phyloP scores from a whole-genome alignment of 1,284 basidiomycete genomes.

The Porodaedalea pini region DNA sequence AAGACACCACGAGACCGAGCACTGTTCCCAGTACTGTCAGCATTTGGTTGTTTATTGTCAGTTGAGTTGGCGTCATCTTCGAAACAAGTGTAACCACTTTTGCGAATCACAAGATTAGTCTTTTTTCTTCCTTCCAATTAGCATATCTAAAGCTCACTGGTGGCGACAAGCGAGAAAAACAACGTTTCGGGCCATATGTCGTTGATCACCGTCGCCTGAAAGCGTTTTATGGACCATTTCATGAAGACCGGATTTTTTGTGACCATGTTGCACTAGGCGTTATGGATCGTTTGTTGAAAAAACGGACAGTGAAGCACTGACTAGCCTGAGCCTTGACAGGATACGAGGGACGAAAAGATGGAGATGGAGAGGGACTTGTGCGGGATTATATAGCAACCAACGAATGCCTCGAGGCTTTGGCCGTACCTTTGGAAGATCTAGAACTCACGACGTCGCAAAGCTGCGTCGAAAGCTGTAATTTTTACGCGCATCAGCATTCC shows the following conservation, averaged over 20 bases:
- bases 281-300: no score
- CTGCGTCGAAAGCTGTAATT: neutral
- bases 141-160: constrained; percentile 40
- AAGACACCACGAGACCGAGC: constrained; percentile 38
- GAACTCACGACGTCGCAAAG: neutral
- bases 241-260: constrained; percentile 30
- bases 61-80: constrained; percentile 38
- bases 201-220: constrained; percentile 59
- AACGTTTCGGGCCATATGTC: constrained; percentile 61
- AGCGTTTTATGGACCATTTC: constrained; percentile 47
- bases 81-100: constrained; percentile 55
- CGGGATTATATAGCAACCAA: neutral
- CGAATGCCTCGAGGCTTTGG: neutral
- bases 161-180: constrained; percentile 52
- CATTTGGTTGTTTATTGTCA: constrained; percentile 42
- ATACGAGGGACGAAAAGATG: neutral
- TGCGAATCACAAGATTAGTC: neutral
- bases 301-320: neutral
- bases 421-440: neutral
- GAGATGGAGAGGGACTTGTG: neutral
- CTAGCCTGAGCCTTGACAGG: neutral
- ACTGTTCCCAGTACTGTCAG: constrained; percentile 42
- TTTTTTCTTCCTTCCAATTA: neutral
- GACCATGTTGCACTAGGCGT: constrained; percentile 29
- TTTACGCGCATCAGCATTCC: neutral